Conservation (phyloP, 2,329 filamentous ascomycete species). For the Sporothrix brasiliensis region DNA sequence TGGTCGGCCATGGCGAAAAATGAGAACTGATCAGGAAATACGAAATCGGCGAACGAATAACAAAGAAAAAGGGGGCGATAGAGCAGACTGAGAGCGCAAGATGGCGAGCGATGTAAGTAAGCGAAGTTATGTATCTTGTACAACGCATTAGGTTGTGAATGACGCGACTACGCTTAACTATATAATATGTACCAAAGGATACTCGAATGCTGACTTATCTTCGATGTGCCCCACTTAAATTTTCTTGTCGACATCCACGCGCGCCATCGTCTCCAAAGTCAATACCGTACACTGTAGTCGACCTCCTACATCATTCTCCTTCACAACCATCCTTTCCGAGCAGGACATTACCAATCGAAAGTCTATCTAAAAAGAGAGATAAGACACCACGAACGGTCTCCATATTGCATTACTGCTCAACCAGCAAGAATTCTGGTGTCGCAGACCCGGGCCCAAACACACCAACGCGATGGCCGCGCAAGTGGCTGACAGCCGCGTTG, state of each 20-base stretch:
- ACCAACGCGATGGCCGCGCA: constrained; percentile 42
- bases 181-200: constrained; percentile 5
- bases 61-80: background rate
- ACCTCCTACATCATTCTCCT: background rate
- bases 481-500: constrained; percentile 37
- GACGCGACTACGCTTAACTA: background rate
- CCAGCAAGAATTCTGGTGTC: too few species aligned
- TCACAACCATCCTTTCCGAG: background rate
- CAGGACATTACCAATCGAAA: background rate
- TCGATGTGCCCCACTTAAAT: background rate
- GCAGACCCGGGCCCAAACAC: background rate
- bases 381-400: background rate
- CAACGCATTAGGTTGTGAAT: background rate
- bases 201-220: background rate
- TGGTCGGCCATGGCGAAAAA: constrained; percentile 29
- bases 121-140: background rate
- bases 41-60: background rate
- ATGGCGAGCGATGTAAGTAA: background rate
- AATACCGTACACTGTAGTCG: background rate
- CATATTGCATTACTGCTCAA: background rate
- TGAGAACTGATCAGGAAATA: background rate
- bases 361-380: background rate
- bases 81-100: background rate
- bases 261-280: background rate
- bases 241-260: background rate